Conservation (phyloP, 1,284 basidiomycete species). For the Dichomitus squalens region DNA sequence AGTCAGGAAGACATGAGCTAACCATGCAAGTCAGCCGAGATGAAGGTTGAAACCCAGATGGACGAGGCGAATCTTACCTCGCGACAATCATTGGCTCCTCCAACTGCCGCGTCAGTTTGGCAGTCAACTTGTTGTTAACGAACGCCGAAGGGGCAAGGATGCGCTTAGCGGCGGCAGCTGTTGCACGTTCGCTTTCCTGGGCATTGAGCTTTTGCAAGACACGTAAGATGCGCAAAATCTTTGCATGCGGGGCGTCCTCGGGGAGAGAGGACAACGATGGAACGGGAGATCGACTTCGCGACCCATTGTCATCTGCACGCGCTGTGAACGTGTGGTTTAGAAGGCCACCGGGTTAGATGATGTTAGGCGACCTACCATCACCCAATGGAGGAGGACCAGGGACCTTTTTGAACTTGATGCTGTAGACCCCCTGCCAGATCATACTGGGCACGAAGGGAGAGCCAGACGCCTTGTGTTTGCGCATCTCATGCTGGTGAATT, state of each 20-base stretch:
- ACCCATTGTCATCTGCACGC: slow-evolving; percentile 35
- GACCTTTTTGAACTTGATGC: slow-evolving; percentile 93
- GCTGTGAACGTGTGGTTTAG: slow-evolving; percentile 25
- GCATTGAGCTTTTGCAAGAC: slow-evolving; percentile 84
- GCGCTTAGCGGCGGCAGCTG: slow-evolving; percentile 48
- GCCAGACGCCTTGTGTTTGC: slow-evolving; percentile 58
- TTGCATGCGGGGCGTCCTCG: slow-evolving; percentile 83
- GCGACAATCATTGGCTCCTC: slow-evolving; percentile 99
- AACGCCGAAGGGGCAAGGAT: slow-evolving; percentile 79
- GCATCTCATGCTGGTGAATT: slow-evolving; percentile 85
- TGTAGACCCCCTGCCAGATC: slow-evolving; percentile 90
- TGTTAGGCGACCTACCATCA: slow-evolving; percentile 50
- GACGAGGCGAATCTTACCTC: slow-evolving; percentile 57
- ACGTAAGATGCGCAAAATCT: slow-evolving; percentile 88
- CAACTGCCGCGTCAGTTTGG: slow-evolving; percentile 96
- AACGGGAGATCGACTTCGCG: slow-evolving; percentile 59
- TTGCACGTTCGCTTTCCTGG: slow-evolving; percentile 58
- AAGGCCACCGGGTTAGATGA: neutral
- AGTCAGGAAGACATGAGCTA: slow-evolving; percentile 93
- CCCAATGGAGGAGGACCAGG: slow-evolving; percentile 72
- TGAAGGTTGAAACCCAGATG: neutral
- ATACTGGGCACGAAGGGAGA: slow-evolving; percentile 62
- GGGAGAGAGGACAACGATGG: slow-evolving; percentile 78
- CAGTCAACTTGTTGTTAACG: slow-evolving; percentile 97
- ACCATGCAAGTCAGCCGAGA: neutral